Evolutionary conservation across 768 basidiomycete species (phyloP).

Genomic region (Lactarius tabidus): DNA sequence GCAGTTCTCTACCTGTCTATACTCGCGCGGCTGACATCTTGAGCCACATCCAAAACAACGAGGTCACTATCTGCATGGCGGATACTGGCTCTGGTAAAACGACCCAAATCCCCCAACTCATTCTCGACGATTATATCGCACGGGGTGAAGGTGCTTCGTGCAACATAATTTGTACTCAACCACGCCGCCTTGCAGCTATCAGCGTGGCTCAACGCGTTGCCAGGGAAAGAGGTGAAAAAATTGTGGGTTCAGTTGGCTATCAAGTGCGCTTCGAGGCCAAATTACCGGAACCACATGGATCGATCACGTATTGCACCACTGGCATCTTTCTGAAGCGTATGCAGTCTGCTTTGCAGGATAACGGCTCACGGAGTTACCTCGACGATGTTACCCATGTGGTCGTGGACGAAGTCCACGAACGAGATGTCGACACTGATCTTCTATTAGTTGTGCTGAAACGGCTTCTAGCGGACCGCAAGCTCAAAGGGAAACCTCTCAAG

Average conservation of each 20-base stretch:
- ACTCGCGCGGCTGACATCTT: conserved; percentile 64
- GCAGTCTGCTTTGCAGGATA: conserved; percentile 63
- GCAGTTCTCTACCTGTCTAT: conserved; percentile 71
- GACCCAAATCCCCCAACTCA: conserved; percentile 89
- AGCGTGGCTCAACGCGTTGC: conserved; percentile 89
- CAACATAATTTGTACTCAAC: conserved; percentile 92
- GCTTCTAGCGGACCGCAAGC: conserved; percentile 67
- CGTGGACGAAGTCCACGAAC: conserved; percentile 95
- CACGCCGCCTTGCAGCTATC: conserved; percentile 85
- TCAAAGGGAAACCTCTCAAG: conserved; percentile 69
- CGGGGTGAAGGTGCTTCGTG: conserved; percentile 76
- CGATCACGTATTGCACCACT: conserved; percentile 89
- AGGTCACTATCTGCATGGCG: conserved; percentile 87
- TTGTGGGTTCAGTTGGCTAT: conserved; percentile 70
- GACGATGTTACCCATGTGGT: conserved; percentile 86
- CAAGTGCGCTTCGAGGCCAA: conserved; percentile 89
- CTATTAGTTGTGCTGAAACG: conserved; percentile 86
- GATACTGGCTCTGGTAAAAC: conserved; percentile 92
- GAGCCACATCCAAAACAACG: conserved; percentile 63
- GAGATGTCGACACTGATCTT: conserved; percentile 90
- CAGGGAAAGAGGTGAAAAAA: conserved; percentile 71
- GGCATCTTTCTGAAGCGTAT: conserved; percentile 85
- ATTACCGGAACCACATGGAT: conserved; percentile 73
- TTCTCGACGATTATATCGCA: conserved; percentile 79
- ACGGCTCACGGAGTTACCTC: conserved; percentile 39